A percentile compares a stretch with the other conserved stretches of the same genome.
Conservation (phyloP, 345 rosid species). For the Ceriops tagal region DNA sequence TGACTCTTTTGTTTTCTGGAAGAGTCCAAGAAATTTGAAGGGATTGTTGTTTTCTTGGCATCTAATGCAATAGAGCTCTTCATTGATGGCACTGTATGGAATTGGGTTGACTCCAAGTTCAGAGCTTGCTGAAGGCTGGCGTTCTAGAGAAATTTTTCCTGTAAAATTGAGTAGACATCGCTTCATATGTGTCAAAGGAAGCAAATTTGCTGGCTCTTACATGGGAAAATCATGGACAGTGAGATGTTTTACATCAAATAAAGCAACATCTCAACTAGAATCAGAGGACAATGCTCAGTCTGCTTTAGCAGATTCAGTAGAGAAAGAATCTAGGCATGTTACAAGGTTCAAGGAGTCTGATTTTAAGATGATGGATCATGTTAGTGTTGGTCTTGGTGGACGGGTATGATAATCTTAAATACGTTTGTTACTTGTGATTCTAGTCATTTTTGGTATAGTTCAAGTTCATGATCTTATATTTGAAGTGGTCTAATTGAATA, state of each 20-base stretch:
- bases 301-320: slow-evolving; percentile 20
- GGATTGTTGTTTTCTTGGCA: too few relatives aligned
- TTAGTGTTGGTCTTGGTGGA: slow-evolving; percentile 84
- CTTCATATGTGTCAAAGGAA: slow-evolving; percentile 13
- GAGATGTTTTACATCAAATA: slow-evolving; percentile 41
- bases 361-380: slow-evolving; percentile 68
- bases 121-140: slow-evolving; percentile 32
- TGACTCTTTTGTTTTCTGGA: too few relatives aligned
- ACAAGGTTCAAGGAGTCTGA: slow-evolving; percentile 73
- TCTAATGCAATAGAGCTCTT: background rate
- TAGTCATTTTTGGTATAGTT: background rate
- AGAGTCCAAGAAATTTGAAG: too few relatives aligned
- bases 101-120: slow-evolving; percentile 36
- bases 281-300: slow-evolving; percentile 28
- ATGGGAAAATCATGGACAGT: slow-evolving; percentile 23
- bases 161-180: slow-evolving; percentile 26
- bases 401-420: slow-evolving; percentile 46
- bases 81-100: slow-evolving; percentile 55
- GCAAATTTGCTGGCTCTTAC: slow-evolving; percentile 10
- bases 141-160: slow-evolving; percentile 29
- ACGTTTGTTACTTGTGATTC: background rate
- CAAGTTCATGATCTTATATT: background rate
- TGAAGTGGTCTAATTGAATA: slow-evolving; percentile 1
- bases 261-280: slow-evolving; percentile 38
- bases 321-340: slow-evolving; percentile 57